Evolutionary conservation across 805 yeast genomes (phyloP).

Genomic region (Wickerhamomyces bovis): DNA sequence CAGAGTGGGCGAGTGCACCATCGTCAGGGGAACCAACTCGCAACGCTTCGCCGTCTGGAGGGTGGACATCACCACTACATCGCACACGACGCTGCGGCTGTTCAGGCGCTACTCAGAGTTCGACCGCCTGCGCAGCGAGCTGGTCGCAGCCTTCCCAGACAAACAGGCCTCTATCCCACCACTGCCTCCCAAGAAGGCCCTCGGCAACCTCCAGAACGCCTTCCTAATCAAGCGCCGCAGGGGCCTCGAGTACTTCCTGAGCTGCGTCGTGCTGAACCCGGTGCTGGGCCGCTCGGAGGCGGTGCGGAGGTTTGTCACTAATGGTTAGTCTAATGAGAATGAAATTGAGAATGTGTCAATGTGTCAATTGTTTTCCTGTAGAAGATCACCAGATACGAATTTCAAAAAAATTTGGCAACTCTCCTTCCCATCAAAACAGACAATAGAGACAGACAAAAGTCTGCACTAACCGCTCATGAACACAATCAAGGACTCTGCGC

Average conservation of each 20-base stretch:
- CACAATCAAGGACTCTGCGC: not conserved
- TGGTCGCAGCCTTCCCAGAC: slow-evolving; percentile 34
- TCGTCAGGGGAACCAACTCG: slow-evolving; percentile 31
- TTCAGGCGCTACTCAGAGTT: slow-evolving; percentile 64
- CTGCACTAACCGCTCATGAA: slow-evolving; percentile 1
- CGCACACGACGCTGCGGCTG: slow-evolving; percentile 32
- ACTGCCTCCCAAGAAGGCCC: slow-evolving; percentile 39
- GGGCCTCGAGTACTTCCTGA: slow-evolving; percentile 40
- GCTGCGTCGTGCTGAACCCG: slow-evolving; percentile 40
- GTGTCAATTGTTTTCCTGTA: not conserved
- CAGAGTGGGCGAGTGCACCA: slow-evolving; percentile 32
- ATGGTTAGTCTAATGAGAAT: no score
- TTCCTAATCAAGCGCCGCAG: slow-evolving; percentile 34
- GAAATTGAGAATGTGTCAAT: not conserved
- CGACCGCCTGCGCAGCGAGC: slow-evolving; percentile 35
- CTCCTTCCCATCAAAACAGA: no score
- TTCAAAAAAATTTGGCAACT: no score
- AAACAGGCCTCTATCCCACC: slow-evolving; percentile 29
- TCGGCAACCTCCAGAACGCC: slow-evolving; percentile 18
- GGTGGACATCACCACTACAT: slow-evolving; percentile 30
- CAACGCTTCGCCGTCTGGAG: slow-evolving; percentile 40
- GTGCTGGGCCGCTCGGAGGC: slow-evolving; percentile 26
- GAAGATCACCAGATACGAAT: not conserved
- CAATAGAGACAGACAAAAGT: no score
- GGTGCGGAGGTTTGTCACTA: slow-evolving; percentile 23